These are phyloP conservation scores for Aureobasidium sp. DNA, from an alignment of 2,329 filamentous ascomycete species.

Conservation along the genomic window DNA sequence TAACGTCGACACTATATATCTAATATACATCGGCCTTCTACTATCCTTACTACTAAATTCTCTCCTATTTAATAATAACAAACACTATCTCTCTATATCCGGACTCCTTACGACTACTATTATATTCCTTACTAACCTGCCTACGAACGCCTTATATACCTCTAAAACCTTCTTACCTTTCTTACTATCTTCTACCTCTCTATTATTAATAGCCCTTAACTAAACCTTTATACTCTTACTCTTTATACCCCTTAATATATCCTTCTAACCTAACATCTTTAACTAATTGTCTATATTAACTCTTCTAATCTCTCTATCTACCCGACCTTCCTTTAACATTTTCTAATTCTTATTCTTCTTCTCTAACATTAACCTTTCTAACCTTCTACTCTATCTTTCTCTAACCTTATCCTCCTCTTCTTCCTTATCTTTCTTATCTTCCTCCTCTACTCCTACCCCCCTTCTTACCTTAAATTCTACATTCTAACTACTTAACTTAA, in stretches of 20 bases:
- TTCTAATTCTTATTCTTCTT: neutral
- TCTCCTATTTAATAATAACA: neutral
- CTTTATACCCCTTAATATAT: neutral
- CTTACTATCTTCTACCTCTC: neutral
- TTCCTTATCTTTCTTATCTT: neutral
- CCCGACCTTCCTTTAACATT: neutral
- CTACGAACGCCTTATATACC: neutral
- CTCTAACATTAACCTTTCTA: neutral
- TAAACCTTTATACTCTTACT: neutral
- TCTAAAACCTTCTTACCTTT: neutral
- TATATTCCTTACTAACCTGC: neutral
- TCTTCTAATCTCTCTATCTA: neutral
- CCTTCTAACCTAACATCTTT: neutral
- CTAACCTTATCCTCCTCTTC: neutral
- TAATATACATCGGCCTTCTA: neutral
- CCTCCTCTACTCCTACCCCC: neutral
- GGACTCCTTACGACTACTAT: neutral
- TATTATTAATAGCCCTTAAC: neutral
- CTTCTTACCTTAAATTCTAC: neutral
- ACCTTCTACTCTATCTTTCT: neutral
- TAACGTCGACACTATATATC: neutral
- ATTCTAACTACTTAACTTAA: neutral
- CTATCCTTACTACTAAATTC: neutral
- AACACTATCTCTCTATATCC: neutral
- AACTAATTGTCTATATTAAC: neutral